These are phyloP conservation scores for Rhododendron ferrugineum DNA, from an alignment of 148 eudicot genomes.

Conservation along the genomic window DNA sequence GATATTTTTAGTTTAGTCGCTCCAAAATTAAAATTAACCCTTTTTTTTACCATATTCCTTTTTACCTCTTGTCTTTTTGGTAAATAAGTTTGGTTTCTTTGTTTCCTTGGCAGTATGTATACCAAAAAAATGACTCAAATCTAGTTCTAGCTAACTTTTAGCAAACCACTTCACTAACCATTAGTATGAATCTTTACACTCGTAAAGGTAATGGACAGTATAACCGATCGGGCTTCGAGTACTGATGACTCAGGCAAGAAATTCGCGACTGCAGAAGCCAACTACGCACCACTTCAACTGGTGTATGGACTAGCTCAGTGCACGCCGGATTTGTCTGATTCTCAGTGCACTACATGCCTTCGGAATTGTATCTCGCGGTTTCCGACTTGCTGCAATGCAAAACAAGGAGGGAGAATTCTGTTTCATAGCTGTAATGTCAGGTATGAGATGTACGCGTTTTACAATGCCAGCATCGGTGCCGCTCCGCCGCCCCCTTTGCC, in stretches of 20 bases:
- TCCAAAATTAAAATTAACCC: too few relatives aligned
- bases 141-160: background rate
- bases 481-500: background rate
- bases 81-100: background rate
- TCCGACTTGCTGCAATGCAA: constrained; percentile 8
- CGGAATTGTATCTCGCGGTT: background rate
- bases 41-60: too few relatives aligned
- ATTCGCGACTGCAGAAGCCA: background rate
- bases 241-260: background rate
- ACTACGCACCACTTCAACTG: too few relatives aligned
- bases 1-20: too few relatives aligned
- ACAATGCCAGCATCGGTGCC: background rate
- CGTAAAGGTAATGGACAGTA: background rate
- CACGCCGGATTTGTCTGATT: constrained; percentile 28
- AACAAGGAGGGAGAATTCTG: background rate
- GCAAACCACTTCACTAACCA: background rate
- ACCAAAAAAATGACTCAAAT: background rate
- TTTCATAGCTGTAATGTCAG: background rate
- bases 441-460: background rate
- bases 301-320: constrained; percentile 7
- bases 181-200: background rate
- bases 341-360: constrained; percentile 22
- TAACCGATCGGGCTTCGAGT: background rate
- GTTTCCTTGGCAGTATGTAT: too few relatives aligned
- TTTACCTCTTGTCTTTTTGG: background rate